Conservation (phyloP, 495 filamentous ascomycete genomes). For the Xylaria grammica region DNA sequence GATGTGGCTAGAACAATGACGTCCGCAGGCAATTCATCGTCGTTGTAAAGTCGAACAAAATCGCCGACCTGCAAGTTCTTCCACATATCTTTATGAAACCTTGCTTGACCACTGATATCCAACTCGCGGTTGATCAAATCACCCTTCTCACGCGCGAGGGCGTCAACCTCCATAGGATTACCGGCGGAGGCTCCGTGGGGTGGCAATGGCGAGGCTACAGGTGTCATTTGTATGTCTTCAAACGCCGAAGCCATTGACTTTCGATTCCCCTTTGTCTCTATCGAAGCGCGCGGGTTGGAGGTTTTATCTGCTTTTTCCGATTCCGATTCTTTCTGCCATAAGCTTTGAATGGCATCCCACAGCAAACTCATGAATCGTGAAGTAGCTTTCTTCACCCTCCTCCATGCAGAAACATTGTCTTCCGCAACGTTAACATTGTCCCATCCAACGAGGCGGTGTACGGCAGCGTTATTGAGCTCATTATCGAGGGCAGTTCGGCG, state of each 20-base stretch:
- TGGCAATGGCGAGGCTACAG: constrained; percentile 81
- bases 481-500: constrained; percentile 89
- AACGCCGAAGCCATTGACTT: constrained; percentile 62
- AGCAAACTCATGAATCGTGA: constrained; percentile 64
- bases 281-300: constrained; percentile 63
- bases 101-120: constrained; percentile 54
- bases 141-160: constrained; percentile 48
- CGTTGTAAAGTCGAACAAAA: constrained; percentile 94
- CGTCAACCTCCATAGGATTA: constrained; percentile 70
- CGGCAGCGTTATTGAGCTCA: constrained; percentile 94
- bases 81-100: constrained; percentile 93
- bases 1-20: constrained; percentile 95
- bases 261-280: constrained; percentile 64
- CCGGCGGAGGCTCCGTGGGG: constrained; percentile 42
- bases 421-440: constrained; percentile 92
- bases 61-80: constrained; percentile 96
- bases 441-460: constrained; percentile 87
- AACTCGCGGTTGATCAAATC: constrained; percentile 55
- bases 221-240: constrained; percentile 89
- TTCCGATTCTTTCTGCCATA: constrained; percentile 51
- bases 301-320: constrained; percentile 20
- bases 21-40: constrained; percentile 95
- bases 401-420: constrained; percentile 85
- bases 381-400: constrained; percentile 88
- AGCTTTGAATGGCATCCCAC: constrained; percentile 53